Percentiles rank a stretch among this genome's conserved stretches.
Conservation (phyloP, 495 filamentous ascomycete genomes). For the Podospora tetraspora region DNA sequence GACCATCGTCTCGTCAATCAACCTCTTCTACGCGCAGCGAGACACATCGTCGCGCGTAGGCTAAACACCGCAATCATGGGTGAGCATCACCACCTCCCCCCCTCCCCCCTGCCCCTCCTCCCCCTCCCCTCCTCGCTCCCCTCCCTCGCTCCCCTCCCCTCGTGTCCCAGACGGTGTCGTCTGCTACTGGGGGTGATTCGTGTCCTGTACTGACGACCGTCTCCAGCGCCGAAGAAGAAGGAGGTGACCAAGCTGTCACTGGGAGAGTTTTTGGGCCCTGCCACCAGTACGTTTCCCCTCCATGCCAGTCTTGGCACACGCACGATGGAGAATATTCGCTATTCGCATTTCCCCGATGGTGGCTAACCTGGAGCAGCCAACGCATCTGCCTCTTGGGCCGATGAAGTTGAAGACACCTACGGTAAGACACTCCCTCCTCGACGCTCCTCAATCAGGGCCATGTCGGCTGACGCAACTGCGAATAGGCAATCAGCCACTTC, state of each 20-base stretch:
- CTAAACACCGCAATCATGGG: constrained; percentile 77
- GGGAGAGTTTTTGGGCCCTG: constrained; percentile 81
- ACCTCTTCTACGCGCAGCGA: constrained; percentile 42
- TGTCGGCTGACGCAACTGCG: constrained; percentile 3
- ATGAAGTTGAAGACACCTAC: constrained; percentile 88
- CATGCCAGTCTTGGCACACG: constrained; percentile 22
- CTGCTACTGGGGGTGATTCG: no score
- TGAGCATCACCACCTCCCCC: constrained; percentile 43
- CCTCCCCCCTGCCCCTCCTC: not conserved
- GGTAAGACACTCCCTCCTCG: constrained; percentile 45
- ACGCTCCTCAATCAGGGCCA: not conserved
- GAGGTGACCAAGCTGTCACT: constrained; percentile 86
- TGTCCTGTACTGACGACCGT: constrained; percentile 33
- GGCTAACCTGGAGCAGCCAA: constrained; percentile 43
- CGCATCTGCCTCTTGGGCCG: constrained; percentile 80
- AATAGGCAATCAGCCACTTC: constrained; percentile 43
- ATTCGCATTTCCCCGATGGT: constrained; percentile 2
- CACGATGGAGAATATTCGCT: not conserved
- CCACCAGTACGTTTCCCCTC: constrained; percentile 53
- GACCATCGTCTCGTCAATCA: constrained; percentile 14
- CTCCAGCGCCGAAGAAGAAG: constrained; percentile 81
- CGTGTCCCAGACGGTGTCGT: not conserved
- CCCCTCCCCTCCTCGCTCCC: constrained; percentile 10
- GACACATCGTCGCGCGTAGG: constrained; percentile 38
- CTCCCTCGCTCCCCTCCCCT: constrained; percentile 7